Base-by-base conservation (phyloP, 306 rosid species). In the Dalbergia cochinchinensis region DNA sequence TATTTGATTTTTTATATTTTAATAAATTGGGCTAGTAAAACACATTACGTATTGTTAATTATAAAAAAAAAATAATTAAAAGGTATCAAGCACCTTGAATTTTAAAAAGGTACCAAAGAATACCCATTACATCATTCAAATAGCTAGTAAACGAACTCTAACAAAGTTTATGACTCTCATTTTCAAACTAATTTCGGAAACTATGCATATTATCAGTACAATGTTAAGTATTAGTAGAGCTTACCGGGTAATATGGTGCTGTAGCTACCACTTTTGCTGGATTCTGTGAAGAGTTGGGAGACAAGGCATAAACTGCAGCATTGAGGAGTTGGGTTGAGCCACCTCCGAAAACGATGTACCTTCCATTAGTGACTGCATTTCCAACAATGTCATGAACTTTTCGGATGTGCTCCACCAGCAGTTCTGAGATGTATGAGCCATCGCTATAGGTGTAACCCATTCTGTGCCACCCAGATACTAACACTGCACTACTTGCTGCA, bases 241-340 rank as follows among this genome's bases (percentile, higher is more conserved):
- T 66, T 4, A 78, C 82, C 6, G 59, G 35, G 20, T 14, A 78
- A 78, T 67, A 67, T 41, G 75, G 82, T 7, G 82, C 37, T 15
- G 82, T 78, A 59, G 75, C 75, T 67, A 78, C 82, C 1, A 78
- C 82, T 78, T 78, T 78, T 67, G 82, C 75, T n/a, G 82, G 82
- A 11, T 64, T 22, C 0, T 0, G 1, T 15, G 74, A 78, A 78
- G 82, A 55, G 37, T 68, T 20, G 2, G 50, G 63, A 13, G 90
- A 82, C 7, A 86, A 80, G 33, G 90, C 88, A 69, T 79, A 65
- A 51, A 88, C 80, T 9, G 88, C 87, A 44, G 92, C 92, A 37
- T 55, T 86, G 31, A 86, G 51, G 39, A 88, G 86, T 19, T 88
- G 92, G 8, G 86, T 72, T 59, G 90, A 76, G 61, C 92, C 92